Conservation (phyloP, 2,329 filamentous ascomycete genomes). For the Pestalotiopsis fici region DNA sequence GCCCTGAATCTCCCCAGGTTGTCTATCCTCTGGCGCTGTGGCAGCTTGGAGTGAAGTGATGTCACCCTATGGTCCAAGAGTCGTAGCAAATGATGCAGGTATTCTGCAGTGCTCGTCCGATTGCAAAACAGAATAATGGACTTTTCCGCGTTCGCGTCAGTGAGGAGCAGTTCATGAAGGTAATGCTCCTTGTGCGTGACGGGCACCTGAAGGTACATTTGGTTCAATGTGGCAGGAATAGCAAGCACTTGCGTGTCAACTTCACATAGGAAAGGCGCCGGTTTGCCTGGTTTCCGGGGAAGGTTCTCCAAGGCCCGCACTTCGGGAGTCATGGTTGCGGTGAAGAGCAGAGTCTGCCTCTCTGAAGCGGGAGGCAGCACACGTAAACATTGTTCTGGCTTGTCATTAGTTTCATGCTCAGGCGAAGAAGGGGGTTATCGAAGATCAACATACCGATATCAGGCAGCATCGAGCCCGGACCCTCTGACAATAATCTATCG, state of each 20-base stretch:
- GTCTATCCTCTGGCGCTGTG: constrained; percentile 80
- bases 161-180: constrained; percentile 84
- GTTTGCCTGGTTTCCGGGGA: constrained; percentile 67
- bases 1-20: constrained; percentile 93
- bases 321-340: constrained; percentile 91
- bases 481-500: constrained; percentile 78
- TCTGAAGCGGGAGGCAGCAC: constrained; percentile 75
- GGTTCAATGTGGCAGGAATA: constrained; percentile 77
- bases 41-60: constrained; percentile 83
- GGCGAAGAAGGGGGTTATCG: neutral
- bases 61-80: constrained; percentile 88
- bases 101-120: constrained; percentile 82
- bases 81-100: constrained; percentile 85
- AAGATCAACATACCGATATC: constrained; percentile 58
- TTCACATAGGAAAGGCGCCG: constrained; percentile 86
- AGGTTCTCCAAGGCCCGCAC: constrained; percentile 83
- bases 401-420: neutral
- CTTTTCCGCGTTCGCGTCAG: constrained; percentile 72
- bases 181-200: constrained; percentile 95
- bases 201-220: constrained; percentile 73
- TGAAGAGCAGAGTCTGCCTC: constrained; percentile 94
- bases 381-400: constrained; percentile 73
- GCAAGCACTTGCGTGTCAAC: constrained; percentile 75
- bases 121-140: constrained; percentile 94
- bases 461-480: constrained; percentile 85